A percentile compares a stretch with the other conserved stretches of the same genome.
These are phyloP conservation scores for Blastobotrys niveus DNA, from an alignment of 1,139 yeast genomes.

Conservation along the genomic window DNA sequence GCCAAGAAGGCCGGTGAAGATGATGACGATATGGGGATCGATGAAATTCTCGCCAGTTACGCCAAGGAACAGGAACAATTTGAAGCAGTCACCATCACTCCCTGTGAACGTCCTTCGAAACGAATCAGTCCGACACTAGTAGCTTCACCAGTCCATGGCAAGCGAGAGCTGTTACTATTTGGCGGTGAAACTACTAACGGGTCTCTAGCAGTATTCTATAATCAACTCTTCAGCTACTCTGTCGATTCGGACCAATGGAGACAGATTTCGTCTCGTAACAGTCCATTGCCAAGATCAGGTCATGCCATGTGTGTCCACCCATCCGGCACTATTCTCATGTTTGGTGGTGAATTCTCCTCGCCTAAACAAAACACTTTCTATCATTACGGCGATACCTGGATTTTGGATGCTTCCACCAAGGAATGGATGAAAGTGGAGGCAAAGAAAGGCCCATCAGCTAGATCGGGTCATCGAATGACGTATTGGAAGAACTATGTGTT, in stretches of 20 bases:
- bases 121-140: constrained; percentile 73
- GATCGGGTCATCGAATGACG: constrained; percentile 89
- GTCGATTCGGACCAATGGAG: constrained; percentile 82
- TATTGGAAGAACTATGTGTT: constrained; percentile 87
- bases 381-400: constrained; percentile 96
- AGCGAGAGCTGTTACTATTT: constrained; percentile 70
- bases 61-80: constrained; percentile 73
- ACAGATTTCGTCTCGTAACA: constrained; percentile 66
- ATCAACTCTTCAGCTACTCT: constrained; percentile 70
- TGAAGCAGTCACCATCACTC: constrained; percentile 61
- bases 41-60: constrained; percentile 70
- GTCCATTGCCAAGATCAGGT: constrained; percentile 90
- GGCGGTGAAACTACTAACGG: constrained; percentile 72
- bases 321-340: constrained; percentile 73
- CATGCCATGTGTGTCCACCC: constrained; percentile 95
- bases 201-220: constrained; percentile 64
- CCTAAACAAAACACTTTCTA: constrained; percentile 95
- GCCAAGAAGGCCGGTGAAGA: constrained; percentile 69
- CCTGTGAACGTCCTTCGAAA: constrained; percentile 54
- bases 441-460: constrained; percentile 70
- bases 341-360: constrained; percentile 96
- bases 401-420: constrained; percentile 71
- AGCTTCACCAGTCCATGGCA: constrained; percentile 70
- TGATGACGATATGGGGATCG: constrained; percentile 86
- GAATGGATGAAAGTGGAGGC: constrained; percentile 88